phyloP scores from a whole-genome alignment of 1,284 basidiomycete genomes.

The Austroboletus niveus region DNA sequence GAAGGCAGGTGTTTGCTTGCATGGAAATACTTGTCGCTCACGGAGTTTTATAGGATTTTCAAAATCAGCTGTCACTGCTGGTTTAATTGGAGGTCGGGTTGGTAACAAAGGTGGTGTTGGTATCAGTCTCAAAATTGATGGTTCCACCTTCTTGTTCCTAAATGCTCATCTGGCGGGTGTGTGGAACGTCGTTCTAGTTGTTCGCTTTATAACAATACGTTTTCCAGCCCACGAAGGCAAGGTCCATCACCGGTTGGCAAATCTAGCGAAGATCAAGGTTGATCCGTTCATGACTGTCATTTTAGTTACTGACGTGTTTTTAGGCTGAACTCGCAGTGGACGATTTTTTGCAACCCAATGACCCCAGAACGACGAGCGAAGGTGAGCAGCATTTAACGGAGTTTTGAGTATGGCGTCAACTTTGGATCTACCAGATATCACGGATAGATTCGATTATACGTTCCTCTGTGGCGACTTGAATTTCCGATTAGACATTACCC shows the following conservation, averaged over 20 bases:
- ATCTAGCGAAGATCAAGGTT: conserved; percentile 76
- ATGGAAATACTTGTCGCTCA: conserved; percentile 1
- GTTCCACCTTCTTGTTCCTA: conserved; percentile 76
- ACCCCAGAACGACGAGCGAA: conserved; percentile 65
- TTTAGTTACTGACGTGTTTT: conserved; percentile 4
- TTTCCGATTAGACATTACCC: conserved; percentile 71
- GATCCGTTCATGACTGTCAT: conserved; percentile 1
- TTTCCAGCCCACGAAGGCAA: conserved; percentile 73
- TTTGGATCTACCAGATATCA: conserved; percentile 54
- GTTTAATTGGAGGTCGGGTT: conserved; percentile 82
- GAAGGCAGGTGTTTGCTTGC: conserved; percentile 42
- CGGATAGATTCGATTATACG: conserved; percentile 79
- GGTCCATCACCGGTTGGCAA: conserved; percentile 64
- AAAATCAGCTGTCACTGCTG: conserved; percentile 75
- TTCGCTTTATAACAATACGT: conserved; percentile 1
- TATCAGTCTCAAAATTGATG: conserved; percentile 74
- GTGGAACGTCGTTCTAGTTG: conserved; percentile 8
- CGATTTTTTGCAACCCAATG: conserved; percentile 60
- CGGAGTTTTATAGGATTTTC: conserved; percentile 51
- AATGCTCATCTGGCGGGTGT: conserved; percentile 85
- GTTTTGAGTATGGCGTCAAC: neutral
- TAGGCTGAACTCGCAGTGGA: conserved; percentile 66
- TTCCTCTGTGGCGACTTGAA: conserved; percentile 84
- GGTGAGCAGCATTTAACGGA: conserved; percentile 39
- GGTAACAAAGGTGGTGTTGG: conserved; percentile 88